Base-by-base conservation (phyloP, 208 protist genomes). In the Endotrypanum monterogeii region DNA sequence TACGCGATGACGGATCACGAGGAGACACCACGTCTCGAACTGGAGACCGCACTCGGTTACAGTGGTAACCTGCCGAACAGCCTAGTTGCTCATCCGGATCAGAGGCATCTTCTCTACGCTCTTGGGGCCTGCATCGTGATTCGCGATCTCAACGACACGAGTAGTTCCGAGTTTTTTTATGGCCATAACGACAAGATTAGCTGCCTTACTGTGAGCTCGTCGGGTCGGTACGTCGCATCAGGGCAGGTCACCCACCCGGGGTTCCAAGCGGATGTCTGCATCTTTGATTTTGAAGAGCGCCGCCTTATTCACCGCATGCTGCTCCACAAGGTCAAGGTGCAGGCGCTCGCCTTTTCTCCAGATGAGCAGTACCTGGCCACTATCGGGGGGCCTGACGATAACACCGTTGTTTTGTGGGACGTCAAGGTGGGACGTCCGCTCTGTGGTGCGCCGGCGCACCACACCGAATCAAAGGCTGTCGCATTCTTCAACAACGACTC, bases 161-260 rank as follows among this genome's bases (percentile, higher is more conserved):
- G 78, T n/a, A 76, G 83, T 66, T 92, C 94, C 28, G 85, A 98
- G 54, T 98, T 99, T 66, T 77, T 99, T 25, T 93, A 95, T 69
- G 98, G 98, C 11, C 97, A 99, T 89, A 98, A 94, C 57, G 94
- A 98, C 81, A 89, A 90, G 58, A 95, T 99, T 72, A 97, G 92
- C 78, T 98, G 96, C 79, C 74, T 99, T 39, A 83, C 95, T 1
- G 88, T 99, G 30, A 98, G 95, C 78, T 71, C 67, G 2, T 88
- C 83, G 28, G 98, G 98, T 30, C 88, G 92, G 61, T 98, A 96
- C 76, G 81, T 99, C 18, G 98, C 97, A 25, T 98, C 96, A 0
- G 98, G 98, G 1, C 96, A 99, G 85, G 79, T 94, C 52, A 98
- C 96, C 6, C 94, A 99, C 85, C 93, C 96, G 18, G 98, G 98